These are phyloP conservation scores for Draba incana DNA, from an alignment of 345 rosid genomes.

Conservation along the genomic window DNA sequence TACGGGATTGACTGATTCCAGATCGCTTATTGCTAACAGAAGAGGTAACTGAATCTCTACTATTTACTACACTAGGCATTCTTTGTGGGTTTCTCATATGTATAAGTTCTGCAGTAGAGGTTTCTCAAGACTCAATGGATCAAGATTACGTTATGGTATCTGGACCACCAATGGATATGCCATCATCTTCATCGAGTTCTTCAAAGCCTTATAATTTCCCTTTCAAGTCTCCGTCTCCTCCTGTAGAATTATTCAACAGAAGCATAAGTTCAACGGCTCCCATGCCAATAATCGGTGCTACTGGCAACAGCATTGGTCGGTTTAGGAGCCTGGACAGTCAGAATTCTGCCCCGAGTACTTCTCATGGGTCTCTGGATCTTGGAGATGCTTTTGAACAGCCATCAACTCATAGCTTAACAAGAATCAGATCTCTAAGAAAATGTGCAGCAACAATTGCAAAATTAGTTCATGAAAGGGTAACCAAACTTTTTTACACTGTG, in stretches of 20 bases:
- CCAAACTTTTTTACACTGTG: constrained; percentile 19
- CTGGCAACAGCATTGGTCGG: constrained; percentile 42
- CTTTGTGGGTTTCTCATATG: constrained; percentile 24
- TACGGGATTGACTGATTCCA: constrained; percentile 51
- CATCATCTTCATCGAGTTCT: constrained; percentile 58
- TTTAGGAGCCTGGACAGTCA: constrained; percentile 69
- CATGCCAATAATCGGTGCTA: constrained; percentile 60
- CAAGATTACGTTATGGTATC: constrained; percentile 89
- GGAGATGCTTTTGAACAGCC: constrained; percentile 80
- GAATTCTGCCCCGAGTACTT: constrained; percentile 72
- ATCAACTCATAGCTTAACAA: constrained; percentile 63
- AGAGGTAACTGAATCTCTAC: constrained; percentile 59
- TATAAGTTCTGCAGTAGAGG: constrained; percentile 51
- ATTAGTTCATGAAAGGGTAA: constrained; percentile 71
- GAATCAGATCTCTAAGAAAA: constrained; percentile 77
- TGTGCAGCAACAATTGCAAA: constrained; percentile 74
- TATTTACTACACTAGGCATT: constrained; percentile 8
- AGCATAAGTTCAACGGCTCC: constrained; percentile 60
- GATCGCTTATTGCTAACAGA: constrained; percentile 41
- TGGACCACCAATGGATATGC: constrained; percentile 74
- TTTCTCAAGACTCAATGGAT: constrained; percentile 80
- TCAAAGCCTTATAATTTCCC: constrained; percentile 61
- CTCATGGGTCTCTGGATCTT: constrained; percentile 75
- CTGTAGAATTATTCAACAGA: constrained; percentile 43
- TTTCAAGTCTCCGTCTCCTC: constrained; percentile 56